phyloP scores from a whole-genome alignment of 306 rosid genomes.

The Cucurbita maxima region DNA sequence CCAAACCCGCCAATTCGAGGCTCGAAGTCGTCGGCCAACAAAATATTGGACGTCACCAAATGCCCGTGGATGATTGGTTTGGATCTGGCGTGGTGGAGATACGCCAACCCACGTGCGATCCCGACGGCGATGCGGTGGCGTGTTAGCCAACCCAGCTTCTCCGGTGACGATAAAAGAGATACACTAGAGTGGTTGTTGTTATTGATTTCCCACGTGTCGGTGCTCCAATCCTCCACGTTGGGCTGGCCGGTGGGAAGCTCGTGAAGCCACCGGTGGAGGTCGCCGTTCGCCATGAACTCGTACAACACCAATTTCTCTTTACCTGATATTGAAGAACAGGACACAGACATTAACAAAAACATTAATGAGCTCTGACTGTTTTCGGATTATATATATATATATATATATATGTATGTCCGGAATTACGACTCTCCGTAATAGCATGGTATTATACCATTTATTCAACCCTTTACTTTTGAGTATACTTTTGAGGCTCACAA shows the following conservation, averaged over 20 bases:
- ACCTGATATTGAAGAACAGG: conserved; percentile 22
- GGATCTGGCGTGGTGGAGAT: conserved; percentile 88
- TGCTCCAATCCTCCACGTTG: conserved; percentile 86
- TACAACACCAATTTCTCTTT: conserved; percentile 68
- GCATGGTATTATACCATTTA: no score
- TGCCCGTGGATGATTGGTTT: conserved; percentile 76
- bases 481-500: no score
- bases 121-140: conserved; percentile 92
- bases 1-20: conserved; percentile 76
- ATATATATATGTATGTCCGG: no score
- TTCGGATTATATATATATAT: no score
- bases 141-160: conserved; percentile 56
- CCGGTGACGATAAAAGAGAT: conserved; percentile 26
- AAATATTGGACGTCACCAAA: conserved; percentile 49
- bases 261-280: conserved; percentile 73
- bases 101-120: conserved; percentile 83
- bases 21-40: conserved; percentile 59
- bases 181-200: conserved; percentile 1
- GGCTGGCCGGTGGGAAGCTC: conserved; percentile 86
- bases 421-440: no score
- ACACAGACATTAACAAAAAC: neutral
- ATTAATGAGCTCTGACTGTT: no score
- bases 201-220: conserved; percentile 73
- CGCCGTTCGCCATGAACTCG: conserved; percentile 91
- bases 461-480: no score